phyloP scores from a whole-genome alignment of 2,329 filamentous ascomycete genomes.

The Stylonectria norvegica region DNA sequence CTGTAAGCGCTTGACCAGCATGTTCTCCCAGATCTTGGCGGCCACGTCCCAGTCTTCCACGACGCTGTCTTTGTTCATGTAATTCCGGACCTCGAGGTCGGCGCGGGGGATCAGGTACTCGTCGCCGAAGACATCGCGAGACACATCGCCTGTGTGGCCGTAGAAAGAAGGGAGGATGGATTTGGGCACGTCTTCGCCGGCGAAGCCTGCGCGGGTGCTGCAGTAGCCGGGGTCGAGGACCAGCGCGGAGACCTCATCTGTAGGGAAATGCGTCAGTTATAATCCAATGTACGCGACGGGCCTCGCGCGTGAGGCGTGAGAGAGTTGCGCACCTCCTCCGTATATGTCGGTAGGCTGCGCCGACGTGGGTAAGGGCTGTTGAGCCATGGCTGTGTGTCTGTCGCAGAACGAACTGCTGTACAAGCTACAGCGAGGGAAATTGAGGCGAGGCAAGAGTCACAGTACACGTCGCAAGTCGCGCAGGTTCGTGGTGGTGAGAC shows the following conservation, averaged over 20 bases:
- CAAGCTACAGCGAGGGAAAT: conserved; percentile 6
- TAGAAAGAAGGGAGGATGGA: conserved; percentile 90
- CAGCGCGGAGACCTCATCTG: conserved; percentile 96
- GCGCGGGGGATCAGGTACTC: conserved; percentile 77
- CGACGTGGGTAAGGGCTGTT: conserved; percentile 54
- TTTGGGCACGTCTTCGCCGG: conserved; percentile 96
- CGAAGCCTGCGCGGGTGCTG: conserved; percentile 88
- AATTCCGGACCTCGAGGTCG: conserved; percentile 82
- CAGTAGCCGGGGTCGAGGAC: conserved; percentile 94
- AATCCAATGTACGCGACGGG: conserved; percentile 6
- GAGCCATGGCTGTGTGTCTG: conserved; percentile 51
- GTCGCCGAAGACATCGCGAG: conserved; percentile 76
- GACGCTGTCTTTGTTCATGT: conserved; percentile 82
- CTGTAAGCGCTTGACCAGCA: conserved; percentile 84
- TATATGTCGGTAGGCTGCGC: conserved; percentile 61
- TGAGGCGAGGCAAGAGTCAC: conserved; percentile 4
- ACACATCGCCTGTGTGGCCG: conserved; percentile 52
- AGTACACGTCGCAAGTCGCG: not conserved
- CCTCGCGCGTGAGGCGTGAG: conserved; percentile 17
- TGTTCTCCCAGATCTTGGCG: conserved; percentile 85
- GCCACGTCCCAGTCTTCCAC: conserved; percentile 97
- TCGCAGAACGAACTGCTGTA: no score
- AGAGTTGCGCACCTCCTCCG: conserved; percentile 51
- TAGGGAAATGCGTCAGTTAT: conserved; percentile 17
- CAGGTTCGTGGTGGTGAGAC: conserved; percentile 11